These are phyloP conservation scores for Huntiella savannae DNA, from an alignment of 2,329 filamentous ascomycete genomes.

Conservation along the genomic window DNA sequence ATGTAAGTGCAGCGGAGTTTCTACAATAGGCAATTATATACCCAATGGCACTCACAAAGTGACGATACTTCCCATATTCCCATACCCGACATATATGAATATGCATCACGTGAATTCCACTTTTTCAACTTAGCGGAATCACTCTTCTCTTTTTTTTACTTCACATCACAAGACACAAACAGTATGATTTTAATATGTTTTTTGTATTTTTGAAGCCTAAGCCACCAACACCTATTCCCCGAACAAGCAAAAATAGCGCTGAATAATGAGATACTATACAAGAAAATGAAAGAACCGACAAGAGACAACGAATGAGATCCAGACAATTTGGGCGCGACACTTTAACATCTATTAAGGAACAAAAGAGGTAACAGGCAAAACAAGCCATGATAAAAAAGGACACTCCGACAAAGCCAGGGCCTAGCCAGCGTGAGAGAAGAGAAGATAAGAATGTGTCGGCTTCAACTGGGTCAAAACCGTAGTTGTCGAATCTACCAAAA, in stretches of 20 bases:
- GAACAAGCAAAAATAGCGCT: no score
- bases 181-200: not conserved
- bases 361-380: constrained; percentile 1
- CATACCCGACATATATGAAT: no score
- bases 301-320: not conserved
- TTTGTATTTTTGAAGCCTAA: not conserved
- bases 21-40: not conserved
- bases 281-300: not conserved
- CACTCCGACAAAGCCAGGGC: not conserved
- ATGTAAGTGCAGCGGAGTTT: not conserved
- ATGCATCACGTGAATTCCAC: no score
- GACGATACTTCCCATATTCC: no score
- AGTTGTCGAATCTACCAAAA: not conserved
- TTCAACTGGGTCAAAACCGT: not conserved
- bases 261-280: not conserved
- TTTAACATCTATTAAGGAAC: not conserved
- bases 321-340: not conserved
- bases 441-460: no score
- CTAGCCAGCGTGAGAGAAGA: not conserved
- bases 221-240: not conserved
- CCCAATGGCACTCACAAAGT: not conserved
- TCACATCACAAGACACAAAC: not conserved
- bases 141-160: not conserved
- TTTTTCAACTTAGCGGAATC: no score
- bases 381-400: constrained; percentile 4